Base-by-base conservation (phyloP, 441 rosid genomes). In the Erodium chrysanthum region DNA sequence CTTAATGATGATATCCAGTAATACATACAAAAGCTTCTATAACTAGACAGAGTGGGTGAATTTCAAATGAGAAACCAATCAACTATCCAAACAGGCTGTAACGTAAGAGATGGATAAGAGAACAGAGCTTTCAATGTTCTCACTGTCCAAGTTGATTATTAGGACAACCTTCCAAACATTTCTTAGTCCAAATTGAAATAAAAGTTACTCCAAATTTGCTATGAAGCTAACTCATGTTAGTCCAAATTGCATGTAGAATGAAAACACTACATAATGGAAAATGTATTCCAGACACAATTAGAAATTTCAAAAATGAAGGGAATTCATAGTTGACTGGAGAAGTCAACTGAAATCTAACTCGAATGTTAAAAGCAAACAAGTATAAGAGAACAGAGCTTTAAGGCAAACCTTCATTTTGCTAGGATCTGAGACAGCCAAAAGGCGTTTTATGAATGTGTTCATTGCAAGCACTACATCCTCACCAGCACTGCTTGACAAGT, bases 381-480 rank as follows among this genome's bases (percentile, higher is more conserved):
- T 1, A 14, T 15, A 50, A 50, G 9, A 17, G 59, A 17, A 31
- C 4, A 31, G 35, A 25, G 29, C 29, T 5, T 50, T 50, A 50
- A 50, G 42, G 48, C 73, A 44, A 74, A 94, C 98, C 98, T 94
- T 94, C 93, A 91, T 89, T 77, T 94, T 80, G 66, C 80, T 72
- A 12, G 90, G 85, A 80, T 89, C 97, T 65, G 97, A 85, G 33
- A 88, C 91, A 66, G 89, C 89, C 75, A 91, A 75, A 75, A 94
- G 98, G 67, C 96, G 88, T 82, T 91, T 91, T 71, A 94, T 84
- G 73, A 94, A 89, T 10, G 96, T 81, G 78, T 91, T 88, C 96
- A 94, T 91, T n/a, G 97, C 97, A 70, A 91, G 74, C 22, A 91
- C 85, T 25, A 78, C 98, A 79, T 94, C 98, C 76, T 94, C 97